phyloP scores from a whole-genome alignment of 2,329 filamentous ascomycete species.

The Xylariaceae sp. region DNA sequence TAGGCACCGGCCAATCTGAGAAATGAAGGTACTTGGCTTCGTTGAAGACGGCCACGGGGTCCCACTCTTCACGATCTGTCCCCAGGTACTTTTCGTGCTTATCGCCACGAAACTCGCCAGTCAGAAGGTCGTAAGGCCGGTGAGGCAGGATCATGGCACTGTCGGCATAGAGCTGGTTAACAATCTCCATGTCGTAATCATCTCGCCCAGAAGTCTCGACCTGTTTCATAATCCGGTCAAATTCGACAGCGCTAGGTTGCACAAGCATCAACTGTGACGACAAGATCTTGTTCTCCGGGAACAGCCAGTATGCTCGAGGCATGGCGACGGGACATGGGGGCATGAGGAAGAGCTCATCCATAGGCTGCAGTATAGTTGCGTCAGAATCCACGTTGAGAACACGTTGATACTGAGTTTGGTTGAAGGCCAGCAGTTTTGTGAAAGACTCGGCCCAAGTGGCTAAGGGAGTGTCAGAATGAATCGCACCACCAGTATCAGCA shows the following conservation, averaged over 20 bases:
- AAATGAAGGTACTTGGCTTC: conserved; percentile 70
- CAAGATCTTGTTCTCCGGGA: conserved; percentile 51
- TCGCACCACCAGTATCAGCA: not conserved
- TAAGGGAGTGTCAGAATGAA: not conserved
- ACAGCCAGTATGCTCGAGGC: conserved; percentile 70
- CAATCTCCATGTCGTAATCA: conserved; percentile 65
- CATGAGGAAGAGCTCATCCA: conserved; percentile 71
- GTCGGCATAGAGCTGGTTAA: conserved; percentile 60
- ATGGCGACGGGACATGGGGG: conserved; percentile 61
- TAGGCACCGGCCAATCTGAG: conserved; percentile 68
- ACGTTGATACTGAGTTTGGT: conserved; percentile 58
- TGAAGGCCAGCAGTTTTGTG: conserved; percentile 68
- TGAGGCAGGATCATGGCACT: conserved; percentile 63
- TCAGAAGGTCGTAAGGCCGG: conserved; percentile 58
- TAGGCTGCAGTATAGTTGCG: conserved; percentile 56
- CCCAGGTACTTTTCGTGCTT: conserved; percentile 45
- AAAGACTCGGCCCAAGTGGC: conserved; percentile 62
- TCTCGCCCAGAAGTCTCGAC: conserved; percentile 30
- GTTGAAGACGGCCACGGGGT: conserved; percentile 49
- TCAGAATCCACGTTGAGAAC: conserved; percentile 60
- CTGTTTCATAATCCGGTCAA: conserved; percentile 36
- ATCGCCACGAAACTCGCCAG: conserved; percentile 58
- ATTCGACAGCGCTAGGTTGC: conserved; percentile 54
- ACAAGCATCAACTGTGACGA: conserved; percentile 62
- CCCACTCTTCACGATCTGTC: conserved; percentile 49